Base-by-base conservation (phyloP, 192 early-diverging fungal genomes). In the Backusella parvicylindrica region DNA sequence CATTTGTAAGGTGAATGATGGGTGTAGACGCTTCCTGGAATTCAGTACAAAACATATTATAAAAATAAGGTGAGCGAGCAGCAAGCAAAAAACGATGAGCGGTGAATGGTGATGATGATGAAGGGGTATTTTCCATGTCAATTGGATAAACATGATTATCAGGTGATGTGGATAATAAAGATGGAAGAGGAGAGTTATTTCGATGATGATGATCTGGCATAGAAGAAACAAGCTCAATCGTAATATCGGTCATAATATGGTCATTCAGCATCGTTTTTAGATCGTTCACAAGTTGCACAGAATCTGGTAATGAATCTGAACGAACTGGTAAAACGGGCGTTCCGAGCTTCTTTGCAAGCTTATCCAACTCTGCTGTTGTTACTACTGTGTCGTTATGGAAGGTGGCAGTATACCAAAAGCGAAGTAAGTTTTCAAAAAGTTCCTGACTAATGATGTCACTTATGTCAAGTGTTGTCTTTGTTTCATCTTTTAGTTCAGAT, bases 41-140 rank as follows among this genome's bases (percentile, higher is more conserved):
- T 6, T 74, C 33, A 11, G 68, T 56, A 56, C 69, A 75, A 74
- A 82, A 78, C 28, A 82, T 28, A 16, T 70, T 50, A 33, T 70
- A 49, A 35, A 82, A 78, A 35, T 82, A 82, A 21, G 77, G 31
- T 13, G 77, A 82, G 6, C 73, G 73, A 23, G 81, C 69, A 18
- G 81, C 76, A 3, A 82, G 60, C 6, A 82, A 32, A 74, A 78
- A 82, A 16, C 72, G 68, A 65, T 82, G 81, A 0, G 70, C 73
- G 26, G 43, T n/a, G 38, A 71, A 78, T 23, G n/a, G n/a, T n/a
- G n/a, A n/a, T n/a, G n/a, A n/a, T n/a, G n/a, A n/a, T n/a, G 64
- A 41, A 5, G 31, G 31, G 1, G 38, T 13, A 18, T 41, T 30
- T 0, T 28, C 18, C 13, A 30, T 7, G 18, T 37, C 35, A 12